Conservation (phyloP, 2,329 filamentous ascomycete species). For the Trichoderma lentiforme region DNA sequence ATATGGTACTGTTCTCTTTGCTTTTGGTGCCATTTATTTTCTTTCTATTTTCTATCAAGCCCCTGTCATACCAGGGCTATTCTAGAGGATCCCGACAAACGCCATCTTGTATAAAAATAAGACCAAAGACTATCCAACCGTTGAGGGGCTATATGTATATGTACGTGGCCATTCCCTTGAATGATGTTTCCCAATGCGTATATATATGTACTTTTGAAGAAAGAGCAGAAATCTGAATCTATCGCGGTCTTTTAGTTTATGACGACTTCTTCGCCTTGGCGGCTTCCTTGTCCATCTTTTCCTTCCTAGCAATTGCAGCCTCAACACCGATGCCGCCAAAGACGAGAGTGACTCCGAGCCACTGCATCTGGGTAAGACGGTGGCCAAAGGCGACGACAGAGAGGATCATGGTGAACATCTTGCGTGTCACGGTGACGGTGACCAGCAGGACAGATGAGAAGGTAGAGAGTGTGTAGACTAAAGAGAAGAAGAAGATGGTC, state of each 20-base stretch:
- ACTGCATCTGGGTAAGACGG: slow-evolving; percentile 80
- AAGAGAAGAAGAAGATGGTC: neutral
- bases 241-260: slow-evolving; percentile 8
- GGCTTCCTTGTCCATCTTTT: slow-evolving; percentile 77
- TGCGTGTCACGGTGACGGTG: slow-evolving; percentile 93
- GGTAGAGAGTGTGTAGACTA: slow-evolving; percentile 84
- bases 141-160: neutral
- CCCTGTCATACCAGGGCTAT: neutral
- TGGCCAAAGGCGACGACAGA: slow-evolving; percentile 95
- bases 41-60: neutral
- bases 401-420: slow-evolving; percentile 99
- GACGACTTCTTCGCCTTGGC: slow-evolving; percentile 48
- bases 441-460: slow-evolving; percentile 91
- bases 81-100: neutral
- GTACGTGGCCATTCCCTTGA: neutral
- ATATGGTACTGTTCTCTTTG: neutral
- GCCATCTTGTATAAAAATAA: neutral
- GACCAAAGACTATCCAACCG: neutral
- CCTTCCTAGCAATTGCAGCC: slow-evolving; percentile 72
- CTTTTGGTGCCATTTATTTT: neutral
- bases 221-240: neutral
- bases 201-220: slow-evolving; percentile 5
- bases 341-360: slow-evolving; percentile 86
- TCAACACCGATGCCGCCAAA: slow-evolving; percentile 95
- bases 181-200: neutral